Percentiles rank a stretch among this genome's conserved stretches.
These are phyloP conservation scores for Dovyalis caffra DNA, from an alignment of 345 rosid species.

Conservation along the genomic window DNA sequence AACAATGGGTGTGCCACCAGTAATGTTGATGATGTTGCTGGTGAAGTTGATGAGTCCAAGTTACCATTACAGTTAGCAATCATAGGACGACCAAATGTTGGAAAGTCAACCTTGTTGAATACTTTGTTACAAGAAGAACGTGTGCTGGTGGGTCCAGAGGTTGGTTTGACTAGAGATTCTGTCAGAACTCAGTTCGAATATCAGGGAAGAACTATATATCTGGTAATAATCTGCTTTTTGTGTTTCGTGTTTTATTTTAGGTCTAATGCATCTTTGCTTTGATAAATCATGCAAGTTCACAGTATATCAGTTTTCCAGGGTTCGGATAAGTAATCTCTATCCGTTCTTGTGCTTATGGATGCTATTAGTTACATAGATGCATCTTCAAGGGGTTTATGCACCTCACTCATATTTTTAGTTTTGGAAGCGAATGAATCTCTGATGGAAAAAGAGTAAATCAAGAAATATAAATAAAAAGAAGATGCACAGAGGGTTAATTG, in stretches of 20 bases:
- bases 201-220: conserved; percentile 75
- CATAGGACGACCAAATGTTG: conserved; percentile 92
- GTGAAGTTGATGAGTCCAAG: conserved; percentile 63
- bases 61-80: conserved; percentile 90
- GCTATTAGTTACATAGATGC: too few species aligned
- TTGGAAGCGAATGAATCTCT: too few species aligned
- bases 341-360: too few species aligned
- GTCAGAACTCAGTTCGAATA: conserved; percentile 77
- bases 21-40: conserved; percentile 30
- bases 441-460: too few species aligned
- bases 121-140: conserved; percentile 88
- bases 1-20: conserved; percentile 16
- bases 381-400: too few species aligned
- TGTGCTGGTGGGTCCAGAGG: conserved; percentile 95
- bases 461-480: too few species aligned
- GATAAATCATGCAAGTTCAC: not conserved
- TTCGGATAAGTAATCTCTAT: not conserved
- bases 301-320: not conserved
- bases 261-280: not conserved
- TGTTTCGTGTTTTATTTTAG: not conserved
- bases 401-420: too few species aligned
- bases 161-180: conserved; percentile 94
- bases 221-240: conserved; percentile 44
- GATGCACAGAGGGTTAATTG: too few species aligned
- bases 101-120: conserved; percentile 90